Evolutionary conservation across 1,139 yeast species (phyloP).

Genomic region (Zhuliangozyma blackwelliae): DNA sequence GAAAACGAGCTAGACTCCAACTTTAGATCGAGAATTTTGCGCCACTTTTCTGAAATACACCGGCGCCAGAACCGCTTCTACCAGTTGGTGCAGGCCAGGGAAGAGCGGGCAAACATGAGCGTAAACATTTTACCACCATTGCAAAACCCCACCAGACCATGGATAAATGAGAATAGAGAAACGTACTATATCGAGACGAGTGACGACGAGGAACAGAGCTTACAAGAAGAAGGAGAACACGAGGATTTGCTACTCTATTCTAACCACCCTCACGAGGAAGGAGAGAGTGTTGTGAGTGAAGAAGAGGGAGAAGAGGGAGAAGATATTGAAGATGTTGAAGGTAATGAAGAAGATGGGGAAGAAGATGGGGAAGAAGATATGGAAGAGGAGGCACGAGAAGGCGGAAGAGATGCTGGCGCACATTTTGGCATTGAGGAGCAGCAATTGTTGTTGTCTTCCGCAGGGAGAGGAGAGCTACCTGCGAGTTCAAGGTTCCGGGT

Average conservation of each 20-base stretch:
- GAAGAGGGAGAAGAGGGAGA: no score
- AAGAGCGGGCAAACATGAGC: neutral
- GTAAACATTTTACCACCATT: neutral
- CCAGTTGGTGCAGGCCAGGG: constrained; percentile 3
- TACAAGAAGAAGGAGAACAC: constrained; percentile 4
- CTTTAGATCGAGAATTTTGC: constrained; percentile 10
- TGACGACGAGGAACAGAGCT: constrained; percentile 12
- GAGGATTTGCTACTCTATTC: no score
- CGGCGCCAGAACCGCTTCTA: constrained; percentile 10
- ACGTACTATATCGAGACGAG: constrained; percentile 7
- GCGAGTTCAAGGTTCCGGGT: neutral
- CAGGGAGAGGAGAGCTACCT: no score
- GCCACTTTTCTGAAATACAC: constrained; percentile 10
- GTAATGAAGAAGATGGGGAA: no score
- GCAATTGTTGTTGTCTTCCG: no score
- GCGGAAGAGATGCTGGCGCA: no score
- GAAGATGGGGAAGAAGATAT: no score
- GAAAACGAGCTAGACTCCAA: no score
- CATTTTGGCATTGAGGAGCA: no score
- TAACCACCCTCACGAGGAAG: constrained; percentile 3
- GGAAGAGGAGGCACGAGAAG: no score
- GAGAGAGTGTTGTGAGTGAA: neutral
- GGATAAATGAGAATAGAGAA: constrained; percentile 5
- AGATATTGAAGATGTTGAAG: no score
- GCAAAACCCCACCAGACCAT: neutral